A percentile compares a stretch with the other conserved stretches of the same genome.
These are phyloP conservation scores for Escovopsis weberi DNA, from an alignment of 2,329 filamentous ascomycete species.

Conservation along the genomic window DNA sequence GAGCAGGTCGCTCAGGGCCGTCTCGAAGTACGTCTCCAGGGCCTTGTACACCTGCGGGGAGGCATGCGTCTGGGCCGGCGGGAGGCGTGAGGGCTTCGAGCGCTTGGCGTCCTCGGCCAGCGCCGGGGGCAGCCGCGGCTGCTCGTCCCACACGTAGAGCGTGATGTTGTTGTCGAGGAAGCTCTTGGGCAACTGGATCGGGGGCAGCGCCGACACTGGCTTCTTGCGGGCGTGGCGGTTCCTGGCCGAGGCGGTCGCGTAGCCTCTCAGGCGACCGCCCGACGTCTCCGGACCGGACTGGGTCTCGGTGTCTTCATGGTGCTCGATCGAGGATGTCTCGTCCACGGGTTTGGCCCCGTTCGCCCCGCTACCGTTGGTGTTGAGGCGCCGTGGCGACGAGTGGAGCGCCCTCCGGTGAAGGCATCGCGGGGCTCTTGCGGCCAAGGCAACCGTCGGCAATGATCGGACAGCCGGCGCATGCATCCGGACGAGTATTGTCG, in stretches of 20 bases:
- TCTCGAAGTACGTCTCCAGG: constrained; percentile 19
- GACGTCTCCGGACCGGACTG: constrained; percentile 14
- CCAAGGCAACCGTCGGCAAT: constrained; percentile 13
- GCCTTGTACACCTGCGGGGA: constrained; percentile 12
- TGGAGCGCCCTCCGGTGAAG: constrained; percentile 9
- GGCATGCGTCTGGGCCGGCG: constrained; percentile 10
- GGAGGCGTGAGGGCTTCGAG: constrained; percentile 18
- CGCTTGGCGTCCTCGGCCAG: constrained; percentile 18
- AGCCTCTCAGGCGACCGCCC: constrained; percentile 14
- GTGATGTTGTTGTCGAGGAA: constrained; percentile 40
- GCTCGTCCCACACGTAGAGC: constrained; percentile 11
- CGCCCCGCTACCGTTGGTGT: constrained; percentile 2
- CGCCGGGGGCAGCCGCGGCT: constrained; percentile 17
- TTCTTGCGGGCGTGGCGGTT: constrained; percentile 19
- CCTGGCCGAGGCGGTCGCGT: constrained; percentile 13
- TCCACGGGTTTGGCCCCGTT: constrained; percentile 15
- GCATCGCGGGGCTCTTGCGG: constrained; percentile 11
- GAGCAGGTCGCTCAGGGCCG: constrained; percentile 12
- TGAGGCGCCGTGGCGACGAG: constrained; percentile 9
- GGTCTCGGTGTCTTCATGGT: constrained; percentile 15
- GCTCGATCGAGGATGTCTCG: constrained; percentile 10
- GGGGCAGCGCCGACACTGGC: constrained; percentile 29
- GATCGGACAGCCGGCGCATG: constrained; percentile 16
- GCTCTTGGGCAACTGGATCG: constrained; percentile 38
- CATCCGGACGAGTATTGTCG: constrained; percentile 15